Base-by-base conservation (phyloP, 2,329 filamentous ascomycete species). In the Chaetoscypha palmicola region DNA sequence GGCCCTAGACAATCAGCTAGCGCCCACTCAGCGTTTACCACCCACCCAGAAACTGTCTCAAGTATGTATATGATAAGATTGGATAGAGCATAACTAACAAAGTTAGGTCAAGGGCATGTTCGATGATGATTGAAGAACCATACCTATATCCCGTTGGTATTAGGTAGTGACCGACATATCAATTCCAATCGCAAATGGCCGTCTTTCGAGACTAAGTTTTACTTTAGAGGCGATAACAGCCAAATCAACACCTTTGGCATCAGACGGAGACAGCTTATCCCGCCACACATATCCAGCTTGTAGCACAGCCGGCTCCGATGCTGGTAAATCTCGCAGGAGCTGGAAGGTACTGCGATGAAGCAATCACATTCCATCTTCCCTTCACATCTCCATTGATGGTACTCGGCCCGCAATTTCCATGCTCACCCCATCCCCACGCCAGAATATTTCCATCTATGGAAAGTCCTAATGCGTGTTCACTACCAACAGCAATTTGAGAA, bases 391-490 rank as follows among this genome's bases (percentile, higher is more conserved):
- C 79, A 49, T 74, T 68, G 49, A 79, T 77, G 10, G 67, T 69
- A 32, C 74, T 69, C 26, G 79, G 76, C 2, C 92, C 92, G 62
- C 92, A 98, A 62, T 98, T 98, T 1, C 92, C 92, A 66, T 98
- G 92, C 65, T 97, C 91, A 2, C 89, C 90, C 92, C 92, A 98
- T 16, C 92, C 92, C 88, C 91, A 97, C 1, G 86, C 77, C 38
- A 94, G 66, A 1, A 95, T 78, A 39, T 81, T 75, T 1, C 78
- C 78, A 16, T 74, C 69, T 8, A 66, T 66, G 0, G 84, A 79
- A 20, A 91, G 64, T 7, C 80, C 86, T 50, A 97, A 65, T n/a
- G 77, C 79, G 64, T 98, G 92, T 64, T 97, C 92, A 59, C 91
- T 96, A 0, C 92, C 92, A 35, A 85, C 77, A 2, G 86, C 84